Base-by-base conservation (phyloP, 2,329 filamentous ascomycete genomes). In the Xylaria sp. region DNA sequence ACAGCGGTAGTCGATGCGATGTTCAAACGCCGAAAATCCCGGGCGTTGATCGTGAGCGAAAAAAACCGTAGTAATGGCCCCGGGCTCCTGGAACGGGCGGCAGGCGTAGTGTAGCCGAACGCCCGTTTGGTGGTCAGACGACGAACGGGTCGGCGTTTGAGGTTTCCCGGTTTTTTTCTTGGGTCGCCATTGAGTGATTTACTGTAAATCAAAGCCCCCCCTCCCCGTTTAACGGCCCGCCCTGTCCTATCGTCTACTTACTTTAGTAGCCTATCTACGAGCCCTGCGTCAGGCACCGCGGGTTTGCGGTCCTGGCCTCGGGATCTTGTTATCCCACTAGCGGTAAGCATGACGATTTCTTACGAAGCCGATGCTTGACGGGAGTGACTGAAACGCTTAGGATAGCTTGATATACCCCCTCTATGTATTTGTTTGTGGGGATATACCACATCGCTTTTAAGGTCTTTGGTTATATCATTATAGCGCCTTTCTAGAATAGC, bases 71-170 rank as follows among this genome's bases (percentile, higher is more conserved):
- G 46, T 48, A 48, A 48, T 44, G 46, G 38, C 13, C 46, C 8
- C 46, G 46, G 46, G 46, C 19, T 17, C 29, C 33, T 35, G 7
- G 46, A n/a, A 33, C 46, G 46, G 46, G 27, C 33, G 17, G 21
- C 13, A 48, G 37, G 37, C 10, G 19, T 25, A 15, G 9, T 37
- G 46, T 27, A 33, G 21, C 31, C 31, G 47, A 38, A 37, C 33
- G 47, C 38, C 29, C 11, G 21, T 25, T 48, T 23, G 47, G 47
- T 51, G 47, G 47, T 51, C 47, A 51, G 47, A 37, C 47, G 47
- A 29, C 13, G 41, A 5, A 27, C 17, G 15, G 29, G 9, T 38
- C 25, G 33, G 47, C 23, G 33, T 51, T 38, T 51, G 47, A 51
- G 21, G 31, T 38, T 21, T 17, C n/a, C 27, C 37, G 5, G 5